Conservation (phyloP, 495 filamentous ascomycete species). For the Bacidia rubella region DNA sequence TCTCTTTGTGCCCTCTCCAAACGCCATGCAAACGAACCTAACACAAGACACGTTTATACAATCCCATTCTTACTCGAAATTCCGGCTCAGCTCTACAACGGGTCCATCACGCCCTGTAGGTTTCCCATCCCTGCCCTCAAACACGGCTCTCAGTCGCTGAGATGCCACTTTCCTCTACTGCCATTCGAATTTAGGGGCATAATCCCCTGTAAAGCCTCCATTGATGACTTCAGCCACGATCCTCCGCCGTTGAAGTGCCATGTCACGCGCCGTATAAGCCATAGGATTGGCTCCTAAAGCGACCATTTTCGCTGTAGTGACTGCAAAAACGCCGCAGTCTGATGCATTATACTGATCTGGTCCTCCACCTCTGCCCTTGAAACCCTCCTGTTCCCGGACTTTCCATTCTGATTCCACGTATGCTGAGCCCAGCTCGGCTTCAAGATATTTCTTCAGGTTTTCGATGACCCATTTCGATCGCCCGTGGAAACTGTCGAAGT, state of each 20-base stretch:
- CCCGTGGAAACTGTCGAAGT: constrained; percentile 58
- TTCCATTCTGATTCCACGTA: constrained; percentile 54
- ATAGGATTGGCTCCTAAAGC: constrained; percentile 49
- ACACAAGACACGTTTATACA: neutral
- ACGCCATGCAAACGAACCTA: neutral
- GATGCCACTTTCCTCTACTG: neutral
- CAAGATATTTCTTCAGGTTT: constrained; percentile 41
- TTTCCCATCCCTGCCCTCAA: neutral
- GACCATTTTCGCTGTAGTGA: constrained; percentile 60
- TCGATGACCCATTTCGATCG: constrained; percentile 22
- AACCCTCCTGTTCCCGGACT: constrained; percentile 27
- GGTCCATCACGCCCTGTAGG: neutral
- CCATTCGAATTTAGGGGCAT: constrained; percentile 11
- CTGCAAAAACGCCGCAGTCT: constrained; percentile 73
- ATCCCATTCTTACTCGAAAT: neutral
- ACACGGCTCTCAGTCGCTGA: neutral
- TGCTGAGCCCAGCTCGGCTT: constrained; percentile 38
- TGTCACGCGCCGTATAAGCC: constrained; percentile 41
- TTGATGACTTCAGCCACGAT: constrained; percentile 60
- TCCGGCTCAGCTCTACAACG: neutral
- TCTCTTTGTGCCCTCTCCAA: neutral
- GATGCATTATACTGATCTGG: constrained; percentile 54
- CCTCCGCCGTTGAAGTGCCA: constrained; percentile 42
- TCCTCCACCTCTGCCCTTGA: constrained; percentile 11
- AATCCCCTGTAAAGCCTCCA: constrained; percentile 38